These are phyloP conservation scores for Tylopilus felleus DNA, from an alignment of 768 basidiomycete genomes.

Conservation along the genomic window DNA sequence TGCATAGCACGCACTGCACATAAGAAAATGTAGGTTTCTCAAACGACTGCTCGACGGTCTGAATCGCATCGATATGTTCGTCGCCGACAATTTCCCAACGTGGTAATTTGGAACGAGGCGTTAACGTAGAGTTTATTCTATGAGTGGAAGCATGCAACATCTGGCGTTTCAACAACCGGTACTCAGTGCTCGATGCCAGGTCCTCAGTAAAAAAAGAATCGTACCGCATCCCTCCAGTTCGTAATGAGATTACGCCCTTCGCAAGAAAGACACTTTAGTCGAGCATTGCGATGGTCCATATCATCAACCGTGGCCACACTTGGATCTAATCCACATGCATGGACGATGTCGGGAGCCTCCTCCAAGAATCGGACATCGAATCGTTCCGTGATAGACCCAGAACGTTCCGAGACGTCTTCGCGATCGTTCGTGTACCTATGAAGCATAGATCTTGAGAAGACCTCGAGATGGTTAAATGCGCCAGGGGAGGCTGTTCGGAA, in stretches of 20 bases:
- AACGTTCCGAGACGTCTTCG: neutral
- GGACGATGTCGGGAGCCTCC: slow-evolving; percentile 7
- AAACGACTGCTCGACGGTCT: neutral
- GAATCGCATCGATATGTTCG: neutral
- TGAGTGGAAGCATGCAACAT: neutral
- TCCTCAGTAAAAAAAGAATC: neutral
- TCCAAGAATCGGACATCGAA: neutral
- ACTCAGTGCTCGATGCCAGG: no score
- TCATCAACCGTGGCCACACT: slow-evolving; percentile 4
- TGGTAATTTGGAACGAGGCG: neutral
- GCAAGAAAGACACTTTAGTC: slow-evolving; percentile 4
- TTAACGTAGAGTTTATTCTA: neutral
- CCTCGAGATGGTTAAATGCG: neutral
- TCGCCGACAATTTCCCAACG: slow-evolving; percentile 7
- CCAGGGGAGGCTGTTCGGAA: neutral
- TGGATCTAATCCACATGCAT: slow-evolving; percentile 9
- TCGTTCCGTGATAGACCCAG: neutral
- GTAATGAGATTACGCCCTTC: neutral
- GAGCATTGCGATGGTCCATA: slow-evolving; percentile 14
- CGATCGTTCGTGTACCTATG: no score
- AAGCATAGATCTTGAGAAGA: neutral
- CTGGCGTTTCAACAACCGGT: neutral
- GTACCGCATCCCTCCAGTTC: slow-evolving; percentile 9
- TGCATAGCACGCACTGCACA: slow-evolving; percentile 2
- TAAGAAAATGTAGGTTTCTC: no score